Base-by-base conservation (phyloP, 2,329 filamentous ascomycete species). In the Fusarium beomiforme region DNA sequence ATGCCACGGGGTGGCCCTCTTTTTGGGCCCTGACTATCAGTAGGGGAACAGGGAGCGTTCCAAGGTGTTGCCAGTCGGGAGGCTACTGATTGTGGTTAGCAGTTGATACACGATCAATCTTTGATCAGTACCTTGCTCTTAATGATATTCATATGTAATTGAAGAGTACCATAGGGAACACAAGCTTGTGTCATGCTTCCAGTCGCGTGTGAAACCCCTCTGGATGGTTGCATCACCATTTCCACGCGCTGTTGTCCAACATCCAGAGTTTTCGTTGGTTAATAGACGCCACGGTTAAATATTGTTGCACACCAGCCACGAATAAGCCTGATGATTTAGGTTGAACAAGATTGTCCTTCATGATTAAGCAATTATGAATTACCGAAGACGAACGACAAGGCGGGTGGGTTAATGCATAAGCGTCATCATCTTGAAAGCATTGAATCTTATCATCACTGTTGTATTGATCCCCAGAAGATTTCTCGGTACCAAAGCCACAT, bases 1-100 rank as follows among this genome's bases (percentile, higher is more conserved):
- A 74, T 73, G 73, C 64, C 69, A 69, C 67, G 71, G 72, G 71
- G 73, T 76, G 73, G 70, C 59, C 59, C 74, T 59, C 41, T 73
- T 60, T 61, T 65, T 47, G 57, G 63, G 59, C 64, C 63, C 47
- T 54, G 46, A 42, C 60, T 63, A 60, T 68, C 59, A 60, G 34
- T 58, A 64, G 53, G 66, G 59, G 49, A 56, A 26, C 42, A 57
- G 47, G 55, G 47, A 61, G 42, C 37, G n/a, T 37, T 56, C 41
- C 73, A 64, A 66, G 73, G 67, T 63, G 55, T 36, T 51, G 59
- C 61, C 33, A 21, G 43, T 42, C 64, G 64, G 71, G 51, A 72
- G 58, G 55, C 53, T 71, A 37, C 67, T 63, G 49, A 43, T 72
- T 64, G 29, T 34, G 63, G 57, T 53, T 67, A 64, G 56, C n/a